Evolutionary conservation across 176 grass and related monocot species (phyloP).

Genomic region (Pontederia crassipes): DNA sequence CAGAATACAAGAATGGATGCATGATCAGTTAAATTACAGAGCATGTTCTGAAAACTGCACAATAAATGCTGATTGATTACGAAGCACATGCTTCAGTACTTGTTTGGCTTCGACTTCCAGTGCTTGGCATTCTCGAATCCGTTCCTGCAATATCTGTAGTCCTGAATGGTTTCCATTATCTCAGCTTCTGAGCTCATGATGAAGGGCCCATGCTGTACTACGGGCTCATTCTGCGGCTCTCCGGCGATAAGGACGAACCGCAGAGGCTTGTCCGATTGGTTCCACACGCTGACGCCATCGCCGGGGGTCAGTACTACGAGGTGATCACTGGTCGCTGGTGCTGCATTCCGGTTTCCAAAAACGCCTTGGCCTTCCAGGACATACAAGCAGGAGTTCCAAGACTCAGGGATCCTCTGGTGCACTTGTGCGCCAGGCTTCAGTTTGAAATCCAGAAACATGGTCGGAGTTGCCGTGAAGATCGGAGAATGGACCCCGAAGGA

Average conservation of each 20-base stretch:
- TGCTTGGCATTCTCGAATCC: slow-evolving; percentile 55
- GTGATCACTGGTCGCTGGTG: slow-evolving; percentile 28
- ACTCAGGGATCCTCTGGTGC: slow-evolving; percentile 46
- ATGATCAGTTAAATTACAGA: too few species aligned
- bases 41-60: too few species aligned
- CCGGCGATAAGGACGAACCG: slow-evolving; percentile 58
- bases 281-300: slow-evolving; percentile 75
- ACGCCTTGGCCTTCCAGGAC: slow-evolving; percentile 71
- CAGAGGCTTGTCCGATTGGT: slow-evolving; percentile 30
- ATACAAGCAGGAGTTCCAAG: slow-evolving; percentile 83
- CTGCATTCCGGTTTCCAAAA: slow-evolving; percentile 27
- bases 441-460: slow-evolving; percentile 83
- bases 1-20: too few species aligned
- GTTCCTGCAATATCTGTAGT: slow-evolving; percentile 47
- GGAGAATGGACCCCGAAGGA: slow-evolving; percentile 70
- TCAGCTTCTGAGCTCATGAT: slow-evolving; percentile 72
- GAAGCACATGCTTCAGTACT: too few species aligned
- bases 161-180: slow-evolving; percentile 69
- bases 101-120: background rate
- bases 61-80: too few species aligned
- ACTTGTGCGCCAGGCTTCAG: slow-evolving; percentile 44
- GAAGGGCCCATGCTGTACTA: slow-evolving; percentile 66
- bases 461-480: slow-evolving; percentile 75
- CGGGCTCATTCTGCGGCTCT: slow-evolving; percentile 46
- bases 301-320: slow-evolving; percentile 46